These are phyloP conservation scores for Wickerhamomyces sp. DNA, from an alignment of 1,139 yeast species.

Conservation along the genomic window DNA sequence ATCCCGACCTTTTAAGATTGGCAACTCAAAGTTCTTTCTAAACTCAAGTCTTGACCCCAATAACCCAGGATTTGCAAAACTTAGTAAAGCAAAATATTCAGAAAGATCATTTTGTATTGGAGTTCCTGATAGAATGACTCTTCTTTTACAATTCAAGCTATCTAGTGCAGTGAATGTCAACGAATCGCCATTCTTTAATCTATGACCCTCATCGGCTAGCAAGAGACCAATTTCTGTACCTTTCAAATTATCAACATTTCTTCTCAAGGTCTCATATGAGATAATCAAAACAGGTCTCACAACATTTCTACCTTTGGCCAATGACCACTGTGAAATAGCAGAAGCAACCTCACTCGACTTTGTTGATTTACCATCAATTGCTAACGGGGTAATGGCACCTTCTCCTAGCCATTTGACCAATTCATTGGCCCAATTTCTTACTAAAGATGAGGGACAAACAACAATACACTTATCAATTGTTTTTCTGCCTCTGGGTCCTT, in stretches of 20 bases:
- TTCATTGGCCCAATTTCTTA: slow-evolving; percentile 97
- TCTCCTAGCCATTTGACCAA: slow-evolving; percentile 94
- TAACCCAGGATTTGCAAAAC: slow-evolving; percentile 92
- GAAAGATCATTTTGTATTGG: slow-evolving; percentile 96
- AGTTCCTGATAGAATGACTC: slow-evolving; percentile 94
- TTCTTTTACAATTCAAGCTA: slow-evolving; percentile 73
- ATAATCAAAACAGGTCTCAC: slow-evolving; percentile 92
- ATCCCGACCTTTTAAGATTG: slow-evolving; percentile 82
- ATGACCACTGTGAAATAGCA: slow-evolving; percentile 81
- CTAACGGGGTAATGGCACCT: slow-evolving; percentile 81
- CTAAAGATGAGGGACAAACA: slow-evolving; percentile 94
- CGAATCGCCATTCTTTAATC: slow-evolving; percentile 92
- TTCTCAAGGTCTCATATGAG: slow-evolving; percentile 89
- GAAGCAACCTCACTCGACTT: slow-evolving; percentile 62
- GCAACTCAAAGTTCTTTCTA: slow-evolving; percentile 76
- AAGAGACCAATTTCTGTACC: slow-evolving; percentile 83
- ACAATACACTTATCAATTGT: slow-evolving; percentile 88
- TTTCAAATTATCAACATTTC: slow-evolving; percentile 74
- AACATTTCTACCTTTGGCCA: slow-evolving; percentile 80
- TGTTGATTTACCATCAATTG: slow-evolving; percentile 84
- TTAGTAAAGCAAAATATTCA: slow-evolving; percentile 86
- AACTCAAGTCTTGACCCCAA: slow-evolving; percentile 83
- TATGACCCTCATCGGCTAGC: slow-evolving; percentile 95
- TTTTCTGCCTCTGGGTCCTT: slow-evolving; percentile 82
- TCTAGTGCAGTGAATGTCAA: slow-evolving; percentile 86